A percentile compares a stretch with the other conserved stretches of the same genome.
These are phyloP conservation scores for Corymbia maculata DNA, from an alignment of 345 rosid species.

Conservation along the genomic window DNA sequence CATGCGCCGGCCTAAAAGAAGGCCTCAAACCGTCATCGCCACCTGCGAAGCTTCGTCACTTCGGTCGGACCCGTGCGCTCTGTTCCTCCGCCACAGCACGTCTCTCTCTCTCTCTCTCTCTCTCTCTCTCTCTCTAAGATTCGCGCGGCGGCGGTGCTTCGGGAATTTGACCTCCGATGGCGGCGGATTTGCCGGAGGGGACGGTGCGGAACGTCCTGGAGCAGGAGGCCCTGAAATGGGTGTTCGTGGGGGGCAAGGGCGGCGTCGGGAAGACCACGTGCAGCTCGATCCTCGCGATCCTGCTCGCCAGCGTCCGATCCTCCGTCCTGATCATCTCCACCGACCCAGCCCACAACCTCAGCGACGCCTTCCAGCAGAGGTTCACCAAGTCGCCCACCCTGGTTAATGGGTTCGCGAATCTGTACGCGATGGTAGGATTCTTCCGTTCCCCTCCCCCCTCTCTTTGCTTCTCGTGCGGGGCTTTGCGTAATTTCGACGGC, in stretches of 20 bases:
- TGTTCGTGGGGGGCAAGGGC: slow-evolving; percentile 98
- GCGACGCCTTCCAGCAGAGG: slow-evolving; percentile 97
- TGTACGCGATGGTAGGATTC: slow-evolving; percentile 78
- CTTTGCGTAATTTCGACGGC: neutral
- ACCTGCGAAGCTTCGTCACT: neutral
- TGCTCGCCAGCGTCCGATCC: slow-evolving; percentile 69
- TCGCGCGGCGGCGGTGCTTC: neutral
- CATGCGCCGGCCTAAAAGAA: neutral
- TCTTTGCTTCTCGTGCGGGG: neutral
- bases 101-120: neutral
- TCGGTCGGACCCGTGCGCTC: neutral
- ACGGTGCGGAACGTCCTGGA: slow-evolving; percentile 70
- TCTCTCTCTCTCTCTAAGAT: neutral
- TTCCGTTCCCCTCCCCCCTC: neutral
- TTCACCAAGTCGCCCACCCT: slow-evolving; percentile 84
- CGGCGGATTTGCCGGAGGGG: slow-evolving; percentile 51
- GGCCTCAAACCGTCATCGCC: neutral
- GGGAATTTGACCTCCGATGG: neutral
- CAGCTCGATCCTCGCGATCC: slow-evolving; percentile 82
- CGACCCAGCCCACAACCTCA: slow-evolving; percentile 99
- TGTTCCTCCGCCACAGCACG: neutral
- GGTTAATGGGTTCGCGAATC: slow-evolving; percentile 87
- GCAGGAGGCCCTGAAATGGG: slow-evolving; percentile 92
- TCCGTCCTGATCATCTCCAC: slow-evolving; percentile 98
- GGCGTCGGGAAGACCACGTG: slow-evolving; percentile 98